Base-by-base conservation (phyloP, 331 rosid species). In the Quercus phellos region DNA sequence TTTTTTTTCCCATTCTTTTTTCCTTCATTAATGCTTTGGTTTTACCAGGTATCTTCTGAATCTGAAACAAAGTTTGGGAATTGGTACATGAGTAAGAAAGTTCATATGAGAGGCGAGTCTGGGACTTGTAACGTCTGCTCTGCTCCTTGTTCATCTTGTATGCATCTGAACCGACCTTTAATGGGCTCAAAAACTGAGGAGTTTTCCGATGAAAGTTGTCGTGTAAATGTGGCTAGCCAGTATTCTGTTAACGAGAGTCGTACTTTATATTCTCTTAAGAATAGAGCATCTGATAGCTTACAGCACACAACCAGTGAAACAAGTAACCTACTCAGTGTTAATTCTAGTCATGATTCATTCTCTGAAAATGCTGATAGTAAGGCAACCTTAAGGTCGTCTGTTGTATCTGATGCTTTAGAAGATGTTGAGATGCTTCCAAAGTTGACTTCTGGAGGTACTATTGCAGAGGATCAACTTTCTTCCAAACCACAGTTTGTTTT, bases 61-160 rank as follows among this genome's bases (percentile, higher is more conserved):
- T 81, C 88, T 34, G 35, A 61, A 77, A 84, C 85, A 80, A 74
- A 68, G 38, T 83, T 84, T 78, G 84, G 79, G 85, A 79, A 81
- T 63, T 69, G 79, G 84, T 89, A 78, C 81, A 59, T 56, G 85
- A 82, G 77, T 73, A 87, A 74, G 76, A 74, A 78, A 73, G 80
- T 84, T 87, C 86, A 80, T 81, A 86, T 89, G 87, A 89, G 91
- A 83, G 89, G 83, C 60, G 86, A 89, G 82, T 94, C 90, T 56
- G 94, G 97, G 82, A 86, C 88, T 74, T 92, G 94, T 83, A 88
- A 89, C 63, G 88, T 92, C 77, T 94, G 96, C 73, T 85, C 90
- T 60, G 90, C 92, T 78, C 96, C 92, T 77, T 94, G 97, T 87
- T 90, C 96, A 75, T 90, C 92, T 83, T 92, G 94, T 83, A 83